Conservation (phyloP, 257 asterid species). For the Solanum sejunctum region DNA sequence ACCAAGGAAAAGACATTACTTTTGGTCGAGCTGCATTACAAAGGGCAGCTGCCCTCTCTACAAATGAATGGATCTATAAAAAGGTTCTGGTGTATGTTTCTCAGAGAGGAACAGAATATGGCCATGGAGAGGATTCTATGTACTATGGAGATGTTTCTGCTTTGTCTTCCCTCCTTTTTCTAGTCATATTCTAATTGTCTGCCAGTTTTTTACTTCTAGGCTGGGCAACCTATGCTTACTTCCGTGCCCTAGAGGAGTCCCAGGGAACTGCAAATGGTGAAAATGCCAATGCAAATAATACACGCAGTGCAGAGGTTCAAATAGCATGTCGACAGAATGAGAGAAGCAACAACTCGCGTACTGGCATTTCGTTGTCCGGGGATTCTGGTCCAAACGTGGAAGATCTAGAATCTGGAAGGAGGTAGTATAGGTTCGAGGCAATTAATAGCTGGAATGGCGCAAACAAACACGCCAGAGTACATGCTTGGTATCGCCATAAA, state of each 20-base stretch:
- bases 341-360: conserved; percentile 8
- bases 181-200: not conserved
- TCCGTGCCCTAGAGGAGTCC: conserved; percentile 39
- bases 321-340: conserved; percentile 22
- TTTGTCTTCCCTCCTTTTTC: not conserved
- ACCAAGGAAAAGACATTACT: not conserved
- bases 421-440: not conserved
- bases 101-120: not conserved
- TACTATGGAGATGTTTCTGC: not conserved
- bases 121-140: not conserved
- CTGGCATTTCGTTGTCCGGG: conserved; percentile 2
- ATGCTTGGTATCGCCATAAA: not conserved
- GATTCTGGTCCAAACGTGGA: conserved; percentile 14
- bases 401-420: conserved; percentile 55
- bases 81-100: not conserved
- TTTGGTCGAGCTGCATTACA: not conserved
- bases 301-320: conserved; percentile 7
- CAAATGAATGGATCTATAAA: not conserved
- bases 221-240: conserved; percentile 52
- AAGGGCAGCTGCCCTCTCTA: not conserved
- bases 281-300: not conserved
- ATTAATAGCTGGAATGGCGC: not conserved
- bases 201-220: conserved; percentile 23
- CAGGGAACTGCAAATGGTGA: not conserved
- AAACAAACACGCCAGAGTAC: not conserved